Base-by-base conservation (phyloP, 192 early-diverging fungal genomes). In the Thoreauomyces humboldtii region DNA sequence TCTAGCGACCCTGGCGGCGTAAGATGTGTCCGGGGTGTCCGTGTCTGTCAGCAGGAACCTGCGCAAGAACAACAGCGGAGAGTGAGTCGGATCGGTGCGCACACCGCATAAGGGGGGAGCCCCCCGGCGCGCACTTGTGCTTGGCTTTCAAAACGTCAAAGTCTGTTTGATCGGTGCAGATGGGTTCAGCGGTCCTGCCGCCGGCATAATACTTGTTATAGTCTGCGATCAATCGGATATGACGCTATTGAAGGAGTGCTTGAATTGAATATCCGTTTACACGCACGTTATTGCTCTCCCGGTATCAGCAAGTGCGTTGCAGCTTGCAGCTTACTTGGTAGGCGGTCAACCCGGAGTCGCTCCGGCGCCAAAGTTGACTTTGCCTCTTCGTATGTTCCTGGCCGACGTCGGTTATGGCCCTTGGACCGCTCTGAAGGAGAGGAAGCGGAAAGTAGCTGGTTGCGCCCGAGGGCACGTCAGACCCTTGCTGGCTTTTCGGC, bases 1-100 rank as follows among this genome's bases (percentile, higher is more conserved):
- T 66, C 90, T 89, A 19, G 92, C 91, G 15, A 92, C 55, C 5
- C 91, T 70, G 48, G 86, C 65, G 52, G 91, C 91, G 91, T 91
- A 94, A 1, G 72, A 52, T 46, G 70, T 53, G 2, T 70, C 72
- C 1, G 67, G 36, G 17, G 77, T 81, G 0, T 85, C 55, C 7
- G 12, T 15, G 17, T 82, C 81, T 12, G 58, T 35, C 44, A 87
- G 66, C 15, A 91, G 67, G 63, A 89, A 91, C 59, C 85, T 88
- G 44, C 9, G 43, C 19, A 42, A 27, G 27, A 54, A 25, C 36
- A 59, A 60, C 34, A 34, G 14, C 19, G 12, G 21, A 51, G 22
- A 12, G 14, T 28, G 25, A 41, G 38, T 17, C 9, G 38, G 9
- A 17, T 12, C 38, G 38, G 38, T 41, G 9, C 9, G 17, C 17